phyloP scores from a whole-genome alignment of 257 asterid species.

The Echium plantagineum region DNA sequence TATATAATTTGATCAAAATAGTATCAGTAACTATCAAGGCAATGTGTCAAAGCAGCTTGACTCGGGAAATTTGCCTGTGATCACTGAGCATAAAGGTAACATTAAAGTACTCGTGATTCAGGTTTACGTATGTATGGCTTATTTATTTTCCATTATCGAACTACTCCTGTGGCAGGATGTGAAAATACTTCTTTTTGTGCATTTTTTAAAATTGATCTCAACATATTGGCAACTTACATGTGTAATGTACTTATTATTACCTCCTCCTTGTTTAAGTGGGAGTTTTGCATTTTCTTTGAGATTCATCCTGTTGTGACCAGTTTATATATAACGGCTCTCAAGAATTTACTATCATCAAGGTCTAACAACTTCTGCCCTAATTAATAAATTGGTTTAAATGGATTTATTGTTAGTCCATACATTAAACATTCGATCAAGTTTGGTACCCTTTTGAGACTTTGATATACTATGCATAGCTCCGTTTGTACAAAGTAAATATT shows the following conservation, averaged over 20 bases:
- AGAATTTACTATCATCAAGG: not conserved
- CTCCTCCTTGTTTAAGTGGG: too few relatives aligned
- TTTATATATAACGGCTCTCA: not conserved
- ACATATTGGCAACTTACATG: too few relatives aligned
- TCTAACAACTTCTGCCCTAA: not conserved
- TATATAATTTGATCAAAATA: constrained; percentile 83
- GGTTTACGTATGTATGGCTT: constrained; percentile 1
- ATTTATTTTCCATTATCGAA: not conserved
- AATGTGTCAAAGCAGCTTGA: constrained; percentile 31
- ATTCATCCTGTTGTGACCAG: not conserved
- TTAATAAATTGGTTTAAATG: not conserved
- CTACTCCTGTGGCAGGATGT: too few relatives aligned
- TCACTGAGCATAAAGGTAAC: constrained; percentile 45
- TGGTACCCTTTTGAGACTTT: not conserved
- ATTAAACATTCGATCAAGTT: not conserved
- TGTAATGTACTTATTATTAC: too few relatives aligned
- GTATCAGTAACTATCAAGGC: constrained; percentile 51
- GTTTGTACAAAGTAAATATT: not conserved
- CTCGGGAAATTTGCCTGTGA: constrained; percentile 41
- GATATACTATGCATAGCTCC: not conserved
- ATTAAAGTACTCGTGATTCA: constrained; percentile 2
- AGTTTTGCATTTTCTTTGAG: not conserved
- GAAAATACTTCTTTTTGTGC: too few relatives aligned
- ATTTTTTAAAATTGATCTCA: too few relatives aligned
- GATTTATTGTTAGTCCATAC: not conserved